phyloP scores from a whole-genome alignment of 2,329 filamentous ascomycete genomes.

The Pseudodiploospora longispora region DNA sequence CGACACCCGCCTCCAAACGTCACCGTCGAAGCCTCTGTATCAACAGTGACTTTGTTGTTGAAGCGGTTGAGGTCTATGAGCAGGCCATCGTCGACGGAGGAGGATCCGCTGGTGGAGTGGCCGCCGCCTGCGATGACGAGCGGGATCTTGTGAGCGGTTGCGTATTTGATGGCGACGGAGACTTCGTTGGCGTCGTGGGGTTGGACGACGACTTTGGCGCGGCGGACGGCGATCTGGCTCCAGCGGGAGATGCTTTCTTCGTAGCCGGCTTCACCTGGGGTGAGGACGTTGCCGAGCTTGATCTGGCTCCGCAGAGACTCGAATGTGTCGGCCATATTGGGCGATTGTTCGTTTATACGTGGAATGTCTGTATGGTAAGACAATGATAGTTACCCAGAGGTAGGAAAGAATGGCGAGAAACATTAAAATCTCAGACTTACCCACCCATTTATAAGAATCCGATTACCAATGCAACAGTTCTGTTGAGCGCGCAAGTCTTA shows the following conservation, averaged over 20 bases:
- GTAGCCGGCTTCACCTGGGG: constrained; percentile 25
- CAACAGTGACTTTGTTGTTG: constrained; percentile 35
- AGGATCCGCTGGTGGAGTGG: constrained; percentile 44
- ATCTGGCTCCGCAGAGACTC: constrained; percentile 12
- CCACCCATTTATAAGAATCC: too few relatives aligned
- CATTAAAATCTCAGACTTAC: too few relatives aligned
- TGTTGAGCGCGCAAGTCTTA: too few relatives aligned
- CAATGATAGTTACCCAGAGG: too few relatives aligned
- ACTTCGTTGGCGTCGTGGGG: constrained; percentile 28
- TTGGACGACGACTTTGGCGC: constrained; percentile 32
- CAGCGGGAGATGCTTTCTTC: constrained; percentile 27
- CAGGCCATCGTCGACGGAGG: constrained; percentile 39
- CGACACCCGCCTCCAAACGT: constrained; percentile 41
- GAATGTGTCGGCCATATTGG: constrained; percentile 4
- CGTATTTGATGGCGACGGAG: constrained; percentile 12
- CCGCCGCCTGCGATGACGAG: constrained; percentile 46
- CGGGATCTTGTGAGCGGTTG: constrained; percentile 28
- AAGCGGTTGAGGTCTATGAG: constrained; percentile 47
- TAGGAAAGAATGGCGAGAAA: too few relatives aligned
- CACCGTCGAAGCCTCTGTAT: constrained; percentile 34
- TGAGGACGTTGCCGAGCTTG: constrained; percentile 20
- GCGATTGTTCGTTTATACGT: not conserved
- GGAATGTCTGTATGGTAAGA: too few relatives aligned
- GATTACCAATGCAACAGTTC: too few relatives aligned
- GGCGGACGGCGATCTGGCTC: constrained; percentile 29